A percentile compares a stretch with the other conserved stretches of the same genome.
phyloP scores from a whole-genome alignment of 1,139 yeast species.

The Pichia sp. region DNA sequence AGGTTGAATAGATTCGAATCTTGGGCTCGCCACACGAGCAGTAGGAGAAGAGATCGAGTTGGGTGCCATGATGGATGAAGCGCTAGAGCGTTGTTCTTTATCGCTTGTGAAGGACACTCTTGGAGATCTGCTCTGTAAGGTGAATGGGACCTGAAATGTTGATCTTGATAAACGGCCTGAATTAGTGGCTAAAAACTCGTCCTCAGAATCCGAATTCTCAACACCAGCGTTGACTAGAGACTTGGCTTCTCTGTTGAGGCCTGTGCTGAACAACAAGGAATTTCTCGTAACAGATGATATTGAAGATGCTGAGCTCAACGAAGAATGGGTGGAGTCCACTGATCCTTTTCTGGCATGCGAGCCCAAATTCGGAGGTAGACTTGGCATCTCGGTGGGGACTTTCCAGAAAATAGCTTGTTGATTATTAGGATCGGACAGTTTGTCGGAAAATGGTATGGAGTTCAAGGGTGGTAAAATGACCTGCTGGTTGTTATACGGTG shows the following conservation, averaged over 20 bases:
- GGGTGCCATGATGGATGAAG: slow-evolving; percentile 9
- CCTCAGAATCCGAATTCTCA: slow-evolving; percentile 37
- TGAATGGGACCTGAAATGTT: slow-evolving; percentile 25
- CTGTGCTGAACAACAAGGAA: background rate
- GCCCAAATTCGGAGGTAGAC: slow-evolving; percentile 1
- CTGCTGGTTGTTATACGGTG: slow-evolving; percentile 14
- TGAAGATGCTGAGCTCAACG: slow-evolving; percentile 18
- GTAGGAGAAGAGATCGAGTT: background rate
- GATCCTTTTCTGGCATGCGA: slow-evolving; percentile 27
- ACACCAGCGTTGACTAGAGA: background rate
- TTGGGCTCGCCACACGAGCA: background rate
- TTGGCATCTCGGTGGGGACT: slow-evolving; percentile 37
- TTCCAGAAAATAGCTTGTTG: slow-evolving; percentile 38
- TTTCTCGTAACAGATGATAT: background rate
- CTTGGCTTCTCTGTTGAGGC: background rate
- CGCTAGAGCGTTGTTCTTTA: slow-evolving; percentile 9
- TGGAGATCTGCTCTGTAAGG: slow-evolving; percentile 35
- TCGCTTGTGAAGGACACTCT: slow-evolving; percentile 40
- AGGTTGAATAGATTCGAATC: background rate
- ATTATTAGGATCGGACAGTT: background rate
- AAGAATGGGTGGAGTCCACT: slow-evolving; percentile 33
- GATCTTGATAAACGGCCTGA: slow-evolving; percentile 20
- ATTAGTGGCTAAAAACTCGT: slow-evolving; percentile 29
- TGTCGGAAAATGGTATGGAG: slow-evolving; percentile 14
- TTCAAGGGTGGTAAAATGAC: slow-evolving; percentile 29